phyloP scores from a whole-genome alignment of 306 rosid species.

The Erythrophleum fordii region DNA sequence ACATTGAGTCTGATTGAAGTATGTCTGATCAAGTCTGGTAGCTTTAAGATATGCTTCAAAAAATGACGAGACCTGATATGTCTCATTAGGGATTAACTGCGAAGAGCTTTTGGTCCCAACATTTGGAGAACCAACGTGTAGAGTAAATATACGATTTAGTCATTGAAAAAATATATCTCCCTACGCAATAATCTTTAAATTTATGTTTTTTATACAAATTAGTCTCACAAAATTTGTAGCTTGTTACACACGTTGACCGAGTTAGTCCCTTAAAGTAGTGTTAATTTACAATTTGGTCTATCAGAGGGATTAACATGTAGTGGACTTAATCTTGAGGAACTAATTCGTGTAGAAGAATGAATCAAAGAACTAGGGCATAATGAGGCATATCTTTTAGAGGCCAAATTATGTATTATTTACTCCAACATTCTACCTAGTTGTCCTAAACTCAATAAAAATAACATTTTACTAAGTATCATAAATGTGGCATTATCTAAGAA shows the following conservation, averaged over 20 bases:
- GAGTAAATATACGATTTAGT: neutral
- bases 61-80: neutral
- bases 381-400: neutral
- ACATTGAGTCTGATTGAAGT: constrained; percentile 27
- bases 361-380: neutral
- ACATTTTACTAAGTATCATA: neutral
- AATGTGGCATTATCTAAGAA: neutral
- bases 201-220: neutral
- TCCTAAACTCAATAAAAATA: neutral
- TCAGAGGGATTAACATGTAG: neutral
- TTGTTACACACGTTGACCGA: neutral
- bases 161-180: neutral
- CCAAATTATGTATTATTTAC: neutral
- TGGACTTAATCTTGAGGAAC: neutral
- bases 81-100: constrained; percentile 15
- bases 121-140: neutral
- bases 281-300: neutral
- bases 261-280: neutral
- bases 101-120: constrained; percentile 7
- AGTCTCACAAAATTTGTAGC: neutral
- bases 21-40: constrained; percentile 24
- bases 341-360: neutral
- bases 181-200: neutral
- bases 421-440: neutral
- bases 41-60: constrained; percentile 19